Conservation (phyloP, 2,329 filamentous ascomycete genomes). For the Gyromitra esculenta region DNA sequence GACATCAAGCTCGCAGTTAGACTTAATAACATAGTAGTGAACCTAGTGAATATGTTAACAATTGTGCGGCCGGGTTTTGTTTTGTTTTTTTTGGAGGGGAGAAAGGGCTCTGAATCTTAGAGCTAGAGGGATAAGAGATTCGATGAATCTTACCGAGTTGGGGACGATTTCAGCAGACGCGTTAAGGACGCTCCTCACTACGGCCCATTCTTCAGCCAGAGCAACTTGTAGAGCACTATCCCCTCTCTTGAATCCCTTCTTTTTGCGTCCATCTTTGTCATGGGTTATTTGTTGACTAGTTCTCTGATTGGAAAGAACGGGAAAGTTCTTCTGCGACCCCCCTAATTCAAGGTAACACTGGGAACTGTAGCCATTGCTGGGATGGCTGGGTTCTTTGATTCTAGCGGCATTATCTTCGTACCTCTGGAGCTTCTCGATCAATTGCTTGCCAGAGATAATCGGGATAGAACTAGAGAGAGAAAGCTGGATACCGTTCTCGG, state of each 20-base stretch:
- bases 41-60: conserved; percentile 11
- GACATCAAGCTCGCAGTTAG: conserved; percentile 50
- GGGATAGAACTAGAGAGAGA: conserved; percentile 1
- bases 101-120: too few species aligned
- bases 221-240: conserved; percentile 36
- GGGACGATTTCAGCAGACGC: conserved; percentile 13
- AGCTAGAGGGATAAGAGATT: neutral
- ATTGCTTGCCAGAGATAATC: conserved; percentile 40
- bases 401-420: conserved; percentile 20
- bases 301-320: neutral
- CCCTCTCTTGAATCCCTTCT: conserved; percentile 42
- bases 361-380: neutral
- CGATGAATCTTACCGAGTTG: conserved; percentile 24
- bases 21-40: conserved; percentile 52
- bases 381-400: neutral
- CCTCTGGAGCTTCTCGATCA: conserved; percentile 37
- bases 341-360: neutral
- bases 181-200: conserved; percentile 23
- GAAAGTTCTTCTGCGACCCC: neutral
- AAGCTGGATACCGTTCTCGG: conserved; percentile 6
- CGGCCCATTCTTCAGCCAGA: conserved; percentile 35
- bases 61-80: too few species aligned
- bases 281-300: conserved; percentile 10
- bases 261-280: conserved; percentile 34
- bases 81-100: too few species aligned